phyloP scores from a whole-genome alignment of 129 eudicot genomes.

The Kitagawia praeruptora region DNA sequence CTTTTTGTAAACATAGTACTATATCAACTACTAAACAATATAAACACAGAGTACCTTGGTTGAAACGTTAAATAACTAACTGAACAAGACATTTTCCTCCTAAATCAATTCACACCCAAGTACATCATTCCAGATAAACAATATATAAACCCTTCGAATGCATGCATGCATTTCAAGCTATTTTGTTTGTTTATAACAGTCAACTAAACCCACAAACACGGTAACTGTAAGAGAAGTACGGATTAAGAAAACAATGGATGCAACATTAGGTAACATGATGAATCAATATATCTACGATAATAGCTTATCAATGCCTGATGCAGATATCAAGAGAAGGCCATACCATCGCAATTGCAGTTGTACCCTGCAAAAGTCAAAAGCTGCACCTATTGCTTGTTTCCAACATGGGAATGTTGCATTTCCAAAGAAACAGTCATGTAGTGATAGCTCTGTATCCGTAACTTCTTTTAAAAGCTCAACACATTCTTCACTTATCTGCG shows the following conservation, averaged over 20 bases:
- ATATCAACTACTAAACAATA: too few relatives aligned
- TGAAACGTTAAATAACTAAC: neutral
- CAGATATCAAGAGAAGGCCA: constrained; percentile 20
- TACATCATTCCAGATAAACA: too few relatives aligned
- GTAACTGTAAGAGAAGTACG: neutral
- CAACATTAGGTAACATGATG: constrained; percentile 11
- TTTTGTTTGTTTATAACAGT: neutral
- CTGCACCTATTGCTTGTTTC: neutral
- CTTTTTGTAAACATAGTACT: neutral
- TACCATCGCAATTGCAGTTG: constrained; percentile 22
- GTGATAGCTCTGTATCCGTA: neutral
- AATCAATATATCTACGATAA: constrained; percentile 5
- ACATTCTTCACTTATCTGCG: neutral
- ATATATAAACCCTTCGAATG: constrained; percentile 16
- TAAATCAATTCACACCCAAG: neutral
- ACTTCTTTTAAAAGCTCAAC: neutral
- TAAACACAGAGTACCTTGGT: constrained; percentile 2
- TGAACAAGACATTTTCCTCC: neutral
- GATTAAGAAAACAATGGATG: constrained; percentile 10
- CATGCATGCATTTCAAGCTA: constrained; percentile 9
- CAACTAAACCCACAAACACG: neutral
- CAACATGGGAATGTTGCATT: constrained; percentile 4
- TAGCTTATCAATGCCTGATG: constrained; percentile 15
- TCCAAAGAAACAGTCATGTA: neutral
- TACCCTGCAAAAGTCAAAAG: constrained; percentile 15